Base-by-base conservation (phyloP, 1,284 basidiomycete genomes). In the Fistulinella cinereoalba region DNA sequence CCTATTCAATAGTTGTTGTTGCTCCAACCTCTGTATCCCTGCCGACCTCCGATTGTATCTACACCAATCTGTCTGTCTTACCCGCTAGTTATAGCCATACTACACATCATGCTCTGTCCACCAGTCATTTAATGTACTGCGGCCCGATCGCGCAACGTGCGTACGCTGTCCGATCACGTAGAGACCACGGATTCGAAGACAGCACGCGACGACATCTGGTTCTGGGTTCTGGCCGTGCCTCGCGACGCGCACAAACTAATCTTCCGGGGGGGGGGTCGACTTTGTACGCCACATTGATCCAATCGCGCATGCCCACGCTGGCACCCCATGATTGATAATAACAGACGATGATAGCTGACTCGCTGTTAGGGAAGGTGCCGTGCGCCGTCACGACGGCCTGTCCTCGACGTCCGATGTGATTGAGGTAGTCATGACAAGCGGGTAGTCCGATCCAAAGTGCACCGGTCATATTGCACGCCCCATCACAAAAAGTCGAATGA, bases 21-120 rank as follows among this genome's bases (percentile, higher is more conserved):
- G 44, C 39, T 48, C 12, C 41, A 43, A 49, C 43, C 45, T 50
- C 48, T 62, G 60, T 62, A 62, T 60, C 60, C 29, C 31, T 64
- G 53, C 47, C 22, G 46, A 25, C 31, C 65, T n/a, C n/a, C n/a
- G n/a, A 19, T 21, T 34, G 52, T 65, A 62, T 56, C 37, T 48
- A 46, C 36, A 37, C 27, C 43, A 43, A 46, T 40, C 27, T 43
- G n/a, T n/a, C n/a, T n/a, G n/a, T n/a, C n/a, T n/a, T n/a, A 44
- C n/a, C 28, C 25, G 37, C 7, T 53, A 53, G 49, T 37, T 36
- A 37, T 37, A 37, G 36, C 36, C 19, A 57, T 60, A 64, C 41
- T 31, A 44, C 55, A 51, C 23, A 36, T 37, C 27, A 15, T 27
- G 12, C 25, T 27, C 25, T 27, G 7, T 27, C 25, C 6, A 6